Conservation (phyloP, 2,329 filamentous ascomycete genomes). For the Parasarocladium wereldwijsianum region DNA sequence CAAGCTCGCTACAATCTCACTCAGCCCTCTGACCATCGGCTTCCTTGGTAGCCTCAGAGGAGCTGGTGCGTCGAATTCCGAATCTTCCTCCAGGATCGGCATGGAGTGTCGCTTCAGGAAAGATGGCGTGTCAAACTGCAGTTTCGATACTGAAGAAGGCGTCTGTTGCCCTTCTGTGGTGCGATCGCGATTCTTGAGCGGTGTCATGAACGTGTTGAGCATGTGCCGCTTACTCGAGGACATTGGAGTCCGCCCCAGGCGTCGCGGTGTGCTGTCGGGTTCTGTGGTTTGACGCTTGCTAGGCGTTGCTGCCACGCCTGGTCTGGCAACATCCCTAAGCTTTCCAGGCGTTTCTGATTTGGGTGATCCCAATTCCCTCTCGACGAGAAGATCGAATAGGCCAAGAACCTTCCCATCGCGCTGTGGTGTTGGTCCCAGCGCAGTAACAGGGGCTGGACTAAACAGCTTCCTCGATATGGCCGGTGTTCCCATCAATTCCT, state of each 20-base stretch:
- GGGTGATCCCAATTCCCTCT: slow-evolving; percentile 33
- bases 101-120: slow-evolving; percentile 39
- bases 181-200: slow-evolving; percentile 33
- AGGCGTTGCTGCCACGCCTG: slow-evolving; percentile 25
- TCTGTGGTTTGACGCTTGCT: slow-evolving; percentile 24
- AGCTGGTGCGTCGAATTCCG: slow-evolving; percentile 34
- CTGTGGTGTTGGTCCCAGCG: slow-evolving; percentile 66
- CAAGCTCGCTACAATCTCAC: slow-evolving; percentile 57
- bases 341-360: slow-evolving; percentile 13
- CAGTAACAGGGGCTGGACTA: slow-evolving; percentile 41
- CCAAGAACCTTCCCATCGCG: slow-evolving; percentile 64
- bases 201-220: slow-evolving; percentile 51
- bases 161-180: slow-evolving; percentile 24
- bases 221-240: slow-evolving; percentile 45
- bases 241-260: slow-evolving; percentile 32
- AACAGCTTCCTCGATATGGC: slow-evolving; percentile 43
- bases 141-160: slow-evolving; percentile 35
- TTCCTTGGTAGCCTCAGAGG: slow-evolving; percentile 41
- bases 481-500: slow-evolving; percentile 37
- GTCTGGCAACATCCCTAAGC: slow-evolving; percentile 6
- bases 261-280: slow-evolving; percentile 13
- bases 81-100: slow-evolving; percentile 34
- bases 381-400: slow-evolving; percentile 55
- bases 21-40: slow-evolving; percentile 54
- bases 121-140: slow-evolving; percentile 53